Percentiles rank a stretch among this genome's conserved stretches.
phyloP scores from a whole-genome alignment of 805 yeast genomes.

The Myxozyma mucilagina region DNA sequence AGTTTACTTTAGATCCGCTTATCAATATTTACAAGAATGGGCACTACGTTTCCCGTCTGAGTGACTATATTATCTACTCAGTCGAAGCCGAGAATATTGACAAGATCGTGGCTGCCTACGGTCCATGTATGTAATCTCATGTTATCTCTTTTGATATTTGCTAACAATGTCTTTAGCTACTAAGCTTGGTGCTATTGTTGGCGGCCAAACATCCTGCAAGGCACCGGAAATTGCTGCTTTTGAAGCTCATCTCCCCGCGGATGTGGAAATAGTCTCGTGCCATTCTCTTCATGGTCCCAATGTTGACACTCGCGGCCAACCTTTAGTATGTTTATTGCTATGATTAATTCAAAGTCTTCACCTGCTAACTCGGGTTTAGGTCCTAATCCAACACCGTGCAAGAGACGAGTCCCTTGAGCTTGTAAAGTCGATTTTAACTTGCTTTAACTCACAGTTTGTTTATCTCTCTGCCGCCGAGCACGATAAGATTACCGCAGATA shows the following conservation, averaged over 20 bases:
- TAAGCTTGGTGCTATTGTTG: constrained; percentile 84
- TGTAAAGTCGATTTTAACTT: constrained; percentile 64
- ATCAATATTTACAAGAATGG: constrained; percentile 72
- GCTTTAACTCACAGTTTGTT: constrained; percentile 77
- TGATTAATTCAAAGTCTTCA: neutral
- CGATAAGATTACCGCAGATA: constrained; percentile 94
- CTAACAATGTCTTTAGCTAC: constrained; percentile 46
- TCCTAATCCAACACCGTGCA: constrained; percentile 75
- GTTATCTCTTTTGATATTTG: neutral
- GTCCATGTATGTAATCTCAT: constrained; percentile 53
- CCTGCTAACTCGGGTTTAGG: neutral
- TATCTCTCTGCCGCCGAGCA: constrained; percentile 82
- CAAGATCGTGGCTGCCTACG: constrained; percentile 70
- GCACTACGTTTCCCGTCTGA: constrained; percentile 71
- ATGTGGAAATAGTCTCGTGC: constrained; percentile 78
- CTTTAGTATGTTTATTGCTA: constrained; percentile 51
- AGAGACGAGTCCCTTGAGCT: constrained; percentile 54
- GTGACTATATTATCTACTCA: constrained; percentile 84
- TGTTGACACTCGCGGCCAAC: constrained; percentile 87
- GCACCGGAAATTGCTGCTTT: constrained; percentile 86
- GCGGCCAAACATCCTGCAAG: constrained; percentile 98
- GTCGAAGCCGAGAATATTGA: constrained; percentile 89
- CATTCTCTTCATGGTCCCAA: constrained; percentile 96
- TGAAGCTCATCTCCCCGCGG: constrained; percentile 70
- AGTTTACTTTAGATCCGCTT: neutral